phyloP scores from a whole-genome alignment of 2,329 filamentous ascomycete species.

The Dactylellina cionopaga region DNA sequence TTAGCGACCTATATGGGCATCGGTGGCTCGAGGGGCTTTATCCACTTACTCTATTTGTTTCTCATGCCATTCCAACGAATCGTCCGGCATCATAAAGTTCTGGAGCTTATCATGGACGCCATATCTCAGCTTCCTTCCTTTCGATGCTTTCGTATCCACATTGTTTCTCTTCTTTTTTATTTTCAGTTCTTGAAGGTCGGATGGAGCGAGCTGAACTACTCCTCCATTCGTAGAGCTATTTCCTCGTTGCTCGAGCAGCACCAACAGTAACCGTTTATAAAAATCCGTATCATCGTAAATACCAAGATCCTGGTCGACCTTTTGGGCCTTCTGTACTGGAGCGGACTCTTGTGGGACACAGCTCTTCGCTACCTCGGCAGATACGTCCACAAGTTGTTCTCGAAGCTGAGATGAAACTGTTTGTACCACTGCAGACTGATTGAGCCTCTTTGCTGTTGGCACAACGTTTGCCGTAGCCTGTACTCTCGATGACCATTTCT shows the following conservation, averaged over 20 bases:
- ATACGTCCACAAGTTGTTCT: conserved; percentile 75
- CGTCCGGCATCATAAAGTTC: conserved; percentile 96
- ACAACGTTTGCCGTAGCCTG: conserved; percentile 67
- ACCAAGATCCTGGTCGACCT: conserved; percentile 67
- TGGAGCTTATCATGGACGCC: conserved; percentile 96
- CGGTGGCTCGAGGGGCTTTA: not conserved
- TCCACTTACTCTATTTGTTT: conserved; percentile 72
- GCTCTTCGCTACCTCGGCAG: conserved; percentile 74
- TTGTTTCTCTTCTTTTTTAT: conserved; percentile 79
- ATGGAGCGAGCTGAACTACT: conserved; percentile 71
- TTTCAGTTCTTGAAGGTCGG: conserved; percentile 49
- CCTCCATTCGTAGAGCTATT: conserved; percentile 68
- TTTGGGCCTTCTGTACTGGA: conserved; percentile 58
- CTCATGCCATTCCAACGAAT: conserved; percentile 80
- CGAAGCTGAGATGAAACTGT: conserved; percentile 74
- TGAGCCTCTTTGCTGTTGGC: conserved; percentile 70
- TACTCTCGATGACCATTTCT: conserved; percentile 90
- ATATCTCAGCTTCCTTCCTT: conserved; percentile 92
- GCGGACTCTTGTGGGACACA: conserved; percentile 53
- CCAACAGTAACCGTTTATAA: conserved; percentile 90
- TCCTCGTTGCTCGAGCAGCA: conserved; percentile 86
- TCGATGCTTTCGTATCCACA: conserved; percentile 93
- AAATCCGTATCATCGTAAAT: conserved; percentile 96
- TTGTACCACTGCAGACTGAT: conserved; percentile 68
- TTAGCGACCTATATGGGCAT: conserved; percentile 6